These are phyloP conservation scores for Prunella vulgaris DNA, from an alignment of 257 asterid species.

Conservation along the genomic window DNA sequence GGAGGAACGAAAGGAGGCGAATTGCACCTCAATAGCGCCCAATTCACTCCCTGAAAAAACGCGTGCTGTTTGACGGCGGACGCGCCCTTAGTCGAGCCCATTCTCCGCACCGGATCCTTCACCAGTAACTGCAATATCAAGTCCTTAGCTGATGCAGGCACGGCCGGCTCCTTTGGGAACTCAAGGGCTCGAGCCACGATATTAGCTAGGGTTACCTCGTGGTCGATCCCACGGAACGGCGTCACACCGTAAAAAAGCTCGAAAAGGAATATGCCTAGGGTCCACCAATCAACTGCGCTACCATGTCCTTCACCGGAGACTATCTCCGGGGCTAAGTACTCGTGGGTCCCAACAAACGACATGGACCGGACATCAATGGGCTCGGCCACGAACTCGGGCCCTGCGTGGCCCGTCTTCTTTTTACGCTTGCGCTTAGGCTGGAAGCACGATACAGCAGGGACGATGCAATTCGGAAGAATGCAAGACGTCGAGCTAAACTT, in stretches of 20 bases:
- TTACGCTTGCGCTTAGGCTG: constrained; percentile 50
- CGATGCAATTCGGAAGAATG: constrained; percentile 73
- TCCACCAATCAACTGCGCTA: constrained; percentile 92
- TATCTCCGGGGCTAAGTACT: constrained; percentile 79
- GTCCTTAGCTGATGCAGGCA: constrained; percentile 39
- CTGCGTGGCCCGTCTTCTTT: constrained; percentile 43
- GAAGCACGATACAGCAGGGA: constrained; percentile 74
- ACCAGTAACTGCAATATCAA: constrained; percentile 46
- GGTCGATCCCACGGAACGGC: constrained; percentile 61
- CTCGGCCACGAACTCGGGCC: constrained; percentile 64
- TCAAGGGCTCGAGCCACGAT: constrained; percentile 54
- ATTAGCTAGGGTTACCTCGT: constrained; percentile 64
- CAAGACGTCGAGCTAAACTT: constrained; percentile 55
- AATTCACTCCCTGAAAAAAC: constrained; percentile 66
- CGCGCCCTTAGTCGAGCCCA: constrained; percentile 65
- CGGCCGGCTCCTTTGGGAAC: constrained; percentile 40
- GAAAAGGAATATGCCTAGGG: constrained; percentile 60
- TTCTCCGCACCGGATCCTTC: constrained; percentile 58
- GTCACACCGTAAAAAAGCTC: constrained; percentile 61
- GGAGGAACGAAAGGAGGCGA: constrained; percentile 39
- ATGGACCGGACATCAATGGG: constrained; percentile 64
- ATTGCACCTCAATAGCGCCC: constrained; percentile 55
- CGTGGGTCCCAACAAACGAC: constrained; percentile 85
- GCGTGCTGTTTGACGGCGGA: constrained; percentile 66
- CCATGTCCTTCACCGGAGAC: constrained; percentile 88